A percentile compares a stretch with the other conserved stretches of the same genome.
Conservation (phyloP, 139 green algal genomes). For the Closterium sp. region DNA sequence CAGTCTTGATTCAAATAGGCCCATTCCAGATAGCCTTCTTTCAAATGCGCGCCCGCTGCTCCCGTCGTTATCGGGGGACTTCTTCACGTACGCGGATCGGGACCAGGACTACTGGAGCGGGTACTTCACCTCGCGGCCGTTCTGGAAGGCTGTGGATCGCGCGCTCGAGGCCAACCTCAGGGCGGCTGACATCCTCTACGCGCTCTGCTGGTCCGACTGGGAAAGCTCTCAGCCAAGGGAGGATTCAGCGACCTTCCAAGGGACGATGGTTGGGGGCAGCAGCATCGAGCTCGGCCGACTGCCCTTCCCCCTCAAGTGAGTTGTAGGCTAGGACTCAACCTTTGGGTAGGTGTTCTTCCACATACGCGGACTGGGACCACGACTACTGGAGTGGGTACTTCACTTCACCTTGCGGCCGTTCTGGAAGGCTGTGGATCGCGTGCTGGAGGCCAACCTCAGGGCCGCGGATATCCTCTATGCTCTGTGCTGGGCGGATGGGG, state of each 20-base stretch:
- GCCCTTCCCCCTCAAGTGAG: neutral
- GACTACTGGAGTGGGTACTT: slow-evolving; percentile 54
- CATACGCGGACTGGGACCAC: slow-evolving; percentile 26
- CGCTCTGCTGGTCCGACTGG: neutral
- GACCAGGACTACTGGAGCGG: slow-evolving; percentile 51
- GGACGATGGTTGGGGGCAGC: too few species aligned
- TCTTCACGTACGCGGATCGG: slow-evolving; percentile 49
- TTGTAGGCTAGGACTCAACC: too few species aligned
- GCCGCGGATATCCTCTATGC: slow-evolving; percentile 27
- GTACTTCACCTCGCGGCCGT: slow-evolving; percentile 47
- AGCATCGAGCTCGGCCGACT: neutral
- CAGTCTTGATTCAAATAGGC: too few species aligned
- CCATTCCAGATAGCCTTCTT: too few species aligned
- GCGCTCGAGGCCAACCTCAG: slow-evolving; percentile 35
- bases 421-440: slow-evolving; percentile 21
- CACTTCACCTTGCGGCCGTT: slow-evolving; percentile 26
- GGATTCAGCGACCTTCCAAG: too few species aligned
- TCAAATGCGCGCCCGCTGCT: neutral
- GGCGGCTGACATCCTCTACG: slow-evolving; percentile 34
- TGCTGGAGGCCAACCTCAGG: slow-evolving; percentile 29
- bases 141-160: slow-evolving; percentile 45
- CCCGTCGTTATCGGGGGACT: slow-evolving; percentile 34
- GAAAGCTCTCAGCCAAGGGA: too few species aligned
- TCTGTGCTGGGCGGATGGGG: neutral
- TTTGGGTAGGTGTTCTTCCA: slow-evolving; percentile 41